Percentiles rank a stretch among this genome's conserved stretches.
Evolutionary conservation across 306 rosid species (phyloP).

Genomic region (Biancaea sappan): DNA sequence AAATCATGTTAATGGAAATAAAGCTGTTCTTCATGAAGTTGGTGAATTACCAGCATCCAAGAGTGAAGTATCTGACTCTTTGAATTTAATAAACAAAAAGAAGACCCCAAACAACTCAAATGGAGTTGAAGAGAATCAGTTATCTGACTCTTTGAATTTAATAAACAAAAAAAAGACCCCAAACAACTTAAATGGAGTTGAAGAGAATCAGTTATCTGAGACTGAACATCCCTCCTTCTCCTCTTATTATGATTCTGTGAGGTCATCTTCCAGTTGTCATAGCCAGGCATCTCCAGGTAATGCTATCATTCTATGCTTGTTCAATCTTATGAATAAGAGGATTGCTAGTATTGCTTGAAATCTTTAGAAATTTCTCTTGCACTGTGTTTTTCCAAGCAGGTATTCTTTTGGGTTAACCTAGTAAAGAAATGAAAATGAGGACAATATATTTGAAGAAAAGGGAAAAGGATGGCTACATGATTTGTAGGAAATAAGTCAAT

Average conservation of each 20-base stretch:
- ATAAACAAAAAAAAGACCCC: constrained; percentile 20
- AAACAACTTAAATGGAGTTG: constrained; percentile 43
- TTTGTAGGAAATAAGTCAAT: constrained; percentile 12
- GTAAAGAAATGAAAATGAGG: not conserved
- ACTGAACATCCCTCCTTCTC: constrained; percentile 29
- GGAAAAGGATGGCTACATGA: not conserved
- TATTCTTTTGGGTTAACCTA: not conserved
- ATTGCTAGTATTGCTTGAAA: constrained; percentile 15
- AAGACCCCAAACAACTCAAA: constrained; percentile 37
- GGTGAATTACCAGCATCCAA: constrained; percentile 44
- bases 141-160: constrained; percentile 35
- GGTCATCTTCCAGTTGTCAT: constrained; percentile 41
- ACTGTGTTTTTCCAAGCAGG: constrained; percentile 6
- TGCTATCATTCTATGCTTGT: constrained; percentile 15
- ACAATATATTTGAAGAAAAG: not conserved
- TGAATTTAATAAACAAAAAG: constrained; percentile 26
- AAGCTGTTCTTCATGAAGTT: constrained; percentile 31
- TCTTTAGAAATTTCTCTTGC: constrained; percentile 13
- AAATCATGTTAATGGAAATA: constrained; percentile 42
- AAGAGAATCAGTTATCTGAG: constrained; percentile 34
- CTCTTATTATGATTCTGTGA: constrained; percentile 40
- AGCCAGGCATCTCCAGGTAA: constrained; percentile 45
- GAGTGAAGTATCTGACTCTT: constrained; percentile 38
- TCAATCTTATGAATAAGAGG: constrained; percentile 25
- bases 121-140: constrained; percentile 41